A percentile compares a stretch with the other conserved stretches of the same genome.
Conservation (phyloP, 208 protist species). For the Wallacemonas sp. region DNA sequence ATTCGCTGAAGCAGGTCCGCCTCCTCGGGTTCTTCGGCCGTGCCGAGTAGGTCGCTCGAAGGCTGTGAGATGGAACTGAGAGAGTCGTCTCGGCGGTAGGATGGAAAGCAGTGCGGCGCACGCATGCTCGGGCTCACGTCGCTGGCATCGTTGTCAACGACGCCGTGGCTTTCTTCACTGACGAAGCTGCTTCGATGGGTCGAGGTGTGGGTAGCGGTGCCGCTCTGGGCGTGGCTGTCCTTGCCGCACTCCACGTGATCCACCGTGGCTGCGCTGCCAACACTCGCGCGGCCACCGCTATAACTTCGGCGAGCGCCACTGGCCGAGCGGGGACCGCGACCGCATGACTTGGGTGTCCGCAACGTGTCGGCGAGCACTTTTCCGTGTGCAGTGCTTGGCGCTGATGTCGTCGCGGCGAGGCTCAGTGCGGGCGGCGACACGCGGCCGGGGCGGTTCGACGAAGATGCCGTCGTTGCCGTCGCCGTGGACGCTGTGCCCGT, state of each 20-base stretch:
- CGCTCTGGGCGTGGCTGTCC: no score
- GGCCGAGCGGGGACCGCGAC: not conserved
- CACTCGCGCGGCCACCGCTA: not conserved
- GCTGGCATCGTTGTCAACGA: no score
- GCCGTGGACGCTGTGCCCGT: not conserved
- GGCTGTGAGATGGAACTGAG: constrained; percentile 10
- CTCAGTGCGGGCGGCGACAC: not conserved
- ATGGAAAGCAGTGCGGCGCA: not conserved
- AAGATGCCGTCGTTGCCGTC: no score
- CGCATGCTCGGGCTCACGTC: not conserved
- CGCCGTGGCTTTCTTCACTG: no score
- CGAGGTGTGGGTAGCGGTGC: not conserved
- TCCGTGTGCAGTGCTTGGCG: not conserved
- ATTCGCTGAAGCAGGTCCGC: constrained; percentile 2
- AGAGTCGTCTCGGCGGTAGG: constrained; percentile 3
- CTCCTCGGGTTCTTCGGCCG: constrained; percentile 2
- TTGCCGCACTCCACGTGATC: no score
- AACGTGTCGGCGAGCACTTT: constrained; percentile 21
- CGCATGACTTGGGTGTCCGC: constrained; percentile 16
- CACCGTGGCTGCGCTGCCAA: not conserved
- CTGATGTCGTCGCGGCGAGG: not conserved
- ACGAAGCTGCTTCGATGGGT: not conserved
- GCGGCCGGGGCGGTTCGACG: not conserved
- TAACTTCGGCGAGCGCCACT: not conserved
- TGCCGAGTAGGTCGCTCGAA: constrained; percentile 1